phyloP scores from a whole-genome alignment of 495 filamentous ascomycete species.

The Neurospora cerealis region DNA sequence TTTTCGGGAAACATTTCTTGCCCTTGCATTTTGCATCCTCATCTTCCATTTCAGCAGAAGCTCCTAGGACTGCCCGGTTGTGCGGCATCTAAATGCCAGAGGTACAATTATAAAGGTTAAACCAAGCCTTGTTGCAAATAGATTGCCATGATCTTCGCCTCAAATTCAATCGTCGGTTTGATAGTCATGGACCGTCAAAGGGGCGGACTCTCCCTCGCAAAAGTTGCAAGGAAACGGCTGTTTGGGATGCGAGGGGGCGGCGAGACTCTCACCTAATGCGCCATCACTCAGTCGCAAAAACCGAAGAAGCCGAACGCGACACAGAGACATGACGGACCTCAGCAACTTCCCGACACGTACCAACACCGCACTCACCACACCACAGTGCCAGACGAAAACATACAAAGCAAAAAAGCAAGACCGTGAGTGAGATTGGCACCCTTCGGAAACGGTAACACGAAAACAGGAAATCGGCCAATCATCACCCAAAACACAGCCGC shows the following conservation, averaged over 20 bases:
- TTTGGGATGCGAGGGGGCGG: not conserved
- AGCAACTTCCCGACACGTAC: not conserved
- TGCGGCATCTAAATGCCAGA: no score
- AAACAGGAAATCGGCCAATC: not conserved
- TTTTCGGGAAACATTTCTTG: not conserved
- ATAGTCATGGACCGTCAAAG: not conserved
- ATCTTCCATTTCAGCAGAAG: not conserved
- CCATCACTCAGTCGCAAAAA: not conserved
- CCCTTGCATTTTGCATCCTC: not conserved
- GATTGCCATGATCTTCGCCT: not conserved
- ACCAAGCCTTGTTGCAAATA: not conserved
- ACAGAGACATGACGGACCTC: not conserved
- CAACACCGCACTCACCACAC: not conserved
- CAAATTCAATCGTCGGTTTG: not conserved
- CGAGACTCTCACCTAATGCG: not conserved
- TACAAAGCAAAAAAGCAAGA: not conserved
- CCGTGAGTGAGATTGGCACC: not conserved
- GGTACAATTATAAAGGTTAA: not conserved
- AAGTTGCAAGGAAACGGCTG: no score
- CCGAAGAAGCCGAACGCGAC: not conserved
- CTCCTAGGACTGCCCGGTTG: no score
- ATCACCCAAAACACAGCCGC: not conserved
- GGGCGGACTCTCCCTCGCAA: not conserved
- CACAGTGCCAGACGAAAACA: not conserved
- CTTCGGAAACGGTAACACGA: not conserved